Evolutionary conservation across 2,329 filamentous ascomycete species (phyloP).

Genomic region (Epicoccum nigrum): DNA sequence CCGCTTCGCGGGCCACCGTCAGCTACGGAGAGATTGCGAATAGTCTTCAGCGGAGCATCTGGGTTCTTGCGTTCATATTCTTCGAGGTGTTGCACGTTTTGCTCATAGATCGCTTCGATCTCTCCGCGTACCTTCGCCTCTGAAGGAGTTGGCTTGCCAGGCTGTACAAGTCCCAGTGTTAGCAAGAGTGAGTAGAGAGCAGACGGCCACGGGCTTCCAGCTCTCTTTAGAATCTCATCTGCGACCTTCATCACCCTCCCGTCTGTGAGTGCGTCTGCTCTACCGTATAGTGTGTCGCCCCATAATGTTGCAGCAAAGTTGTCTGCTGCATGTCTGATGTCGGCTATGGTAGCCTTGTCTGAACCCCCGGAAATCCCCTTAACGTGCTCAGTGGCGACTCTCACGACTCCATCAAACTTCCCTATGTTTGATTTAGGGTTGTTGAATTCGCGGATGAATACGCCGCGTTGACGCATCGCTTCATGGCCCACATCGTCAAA

Average conservation of each 20-base stretch:
- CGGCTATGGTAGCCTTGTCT: not conserved
- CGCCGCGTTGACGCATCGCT: not conserved
- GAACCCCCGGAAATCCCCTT: not conserved
- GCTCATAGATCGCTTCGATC: not conserved
- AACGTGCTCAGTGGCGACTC: not conserved
- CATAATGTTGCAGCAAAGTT: conserved; percentile 6
- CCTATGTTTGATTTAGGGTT: not conserved
- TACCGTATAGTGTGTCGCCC: conserved; percentile 8
- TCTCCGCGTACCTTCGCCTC: conserved; percentile 4
- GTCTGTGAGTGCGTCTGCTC: not conserved
- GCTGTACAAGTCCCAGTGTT: not conserved
- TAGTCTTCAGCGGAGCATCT: conserved; percentile 10
- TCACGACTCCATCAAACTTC: conserved; percentile 1
- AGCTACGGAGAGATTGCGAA: conserved; percentile 1
- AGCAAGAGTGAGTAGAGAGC: conserved; percentile 7
- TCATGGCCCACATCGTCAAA: conserved; percentile 7
- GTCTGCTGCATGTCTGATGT: conserved; percentile 5
- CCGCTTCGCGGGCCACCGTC: not conserved
- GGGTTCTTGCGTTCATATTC: conserved; percentile 1
- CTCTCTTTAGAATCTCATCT: not conserved
- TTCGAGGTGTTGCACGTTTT: conserved; percentile 5
- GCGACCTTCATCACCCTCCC: not conserved
- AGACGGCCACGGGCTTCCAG: conserved; percentile 10
- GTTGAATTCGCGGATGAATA: conserved; percentile 12
- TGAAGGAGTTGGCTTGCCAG: conserved; percentile 3